A percentile compares a stretch with the other conserved stretches of the same genome.
Evolutionary conservation across 1,284 basidiomycete species (phyloP).

Genomic region (Ustilago bromivora): DNA sequence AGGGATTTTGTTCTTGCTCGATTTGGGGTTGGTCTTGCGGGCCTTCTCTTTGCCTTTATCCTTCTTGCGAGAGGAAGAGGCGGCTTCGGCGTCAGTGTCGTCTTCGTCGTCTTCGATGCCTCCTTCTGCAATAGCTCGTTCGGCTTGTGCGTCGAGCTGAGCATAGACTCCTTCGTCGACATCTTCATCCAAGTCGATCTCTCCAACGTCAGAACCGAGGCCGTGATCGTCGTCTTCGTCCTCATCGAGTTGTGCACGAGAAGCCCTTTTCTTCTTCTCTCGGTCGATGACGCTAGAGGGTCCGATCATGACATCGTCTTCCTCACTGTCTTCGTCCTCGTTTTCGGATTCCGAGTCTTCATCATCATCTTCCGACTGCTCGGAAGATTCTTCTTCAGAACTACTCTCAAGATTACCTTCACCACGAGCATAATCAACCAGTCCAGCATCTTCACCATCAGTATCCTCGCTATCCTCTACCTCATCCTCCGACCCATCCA

Average conservation of each 20-base stretch:
- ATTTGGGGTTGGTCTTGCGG: conserved; percentile 70
- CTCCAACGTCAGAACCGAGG: conserved; percentile 54
- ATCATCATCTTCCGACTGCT: conserved; percentile 33
- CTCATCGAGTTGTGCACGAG: conserved; percentile 24
- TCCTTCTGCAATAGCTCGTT: conserved; percentile 61
- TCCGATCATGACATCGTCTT: conserved; percentile 59
- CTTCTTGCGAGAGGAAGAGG: conserved; percentile 71
- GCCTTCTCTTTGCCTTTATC: conserved; percentile 45
- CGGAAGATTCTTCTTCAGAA: conserved; percentile 57
- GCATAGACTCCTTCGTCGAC: conserved; percentile 73
- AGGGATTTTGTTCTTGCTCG: conserved; percentile 44
- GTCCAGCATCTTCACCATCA: conserved; percentile 13
- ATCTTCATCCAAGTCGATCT: conserved; percentile 82
- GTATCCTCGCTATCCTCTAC: conserved; percentile 33
- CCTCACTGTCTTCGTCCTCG: conserved; percentile 67
- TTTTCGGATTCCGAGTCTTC: conserved; percentile 73
- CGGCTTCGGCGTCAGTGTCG: conserved; percentile 33
- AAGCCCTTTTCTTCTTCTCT: conserved; percentile 39
- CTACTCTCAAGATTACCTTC: conserved; percentile 62
- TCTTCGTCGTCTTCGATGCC: conserved; percentile 47
- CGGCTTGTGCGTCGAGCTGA: conserved; percentile 80
- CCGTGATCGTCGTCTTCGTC: conserved; percentile 52
- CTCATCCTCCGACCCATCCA: conserved; percentile 34
- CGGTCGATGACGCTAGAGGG: conserved; percentile 45
- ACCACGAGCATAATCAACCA: conserved; percentile 89